A percentile compares a stretch with the other conserved stretches of the same genome.
Conservation (phyloP, 2,329 filamentous ascomycete species). For the Dactylellina drechsleri region DNA sequence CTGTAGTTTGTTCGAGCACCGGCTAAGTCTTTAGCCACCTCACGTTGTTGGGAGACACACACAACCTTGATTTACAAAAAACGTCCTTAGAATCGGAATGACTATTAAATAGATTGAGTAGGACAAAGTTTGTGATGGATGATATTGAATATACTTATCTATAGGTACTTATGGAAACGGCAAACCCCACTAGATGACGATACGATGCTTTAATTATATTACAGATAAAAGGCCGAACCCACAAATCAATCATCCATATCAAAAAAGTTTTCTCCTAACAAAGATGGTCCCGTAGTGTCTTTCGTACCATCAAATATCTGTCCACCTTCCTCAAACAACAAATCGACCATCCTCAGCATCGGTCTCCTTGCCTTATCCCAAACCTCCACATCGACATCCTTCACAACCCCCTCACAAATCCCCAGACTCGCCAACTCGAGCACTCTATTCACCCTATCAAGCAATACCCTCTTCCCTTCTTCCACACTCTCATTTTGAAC, state of each 20-base stretch:
- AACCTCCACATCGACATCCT: constrained; percentile 17
- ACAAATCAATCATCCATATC: constrained; percentile 47
- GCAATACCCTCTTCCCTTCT: constrained; percentile 10
- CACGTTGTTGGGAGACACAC: too few species aligned
- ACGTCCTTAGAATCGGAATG: too few species aligned
- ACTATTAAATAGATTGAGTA: too few species aligned
- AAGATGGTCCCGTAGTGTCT: too few species aligned
- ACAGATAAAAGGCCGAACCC: background rate
- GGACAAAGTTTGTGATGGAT: too few species aligned
- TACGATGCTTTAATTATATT: too few species aligned
- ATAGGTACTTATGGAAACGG: too few species aligned
- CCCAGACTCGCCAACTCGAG: constrained; percentile 17
- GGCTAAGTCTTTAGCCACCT: too few species aligned
- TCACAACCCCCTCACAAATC: constrained; percentile 34
- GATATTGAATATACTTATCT: too few species aligned
- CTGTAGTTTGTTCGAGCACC: too few species aligned
- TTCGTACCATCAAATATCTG: background rate
- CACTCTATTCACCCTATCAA: constrained; percentile 13
- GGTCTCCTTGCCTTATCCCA: constrained; percentile 18
- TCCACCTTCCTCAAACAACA: constrained; percentile 10
- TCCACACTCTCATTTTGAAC: background rate
- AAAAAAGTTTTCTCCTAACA: constrained; percentile 5
- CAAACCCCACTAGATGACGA: too few species aligned
- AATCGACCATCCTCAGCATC: constrained; percentile 21
- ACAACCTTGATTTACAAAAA: too few species aligned